Percentiles rank a stretch among this genome's conserved stretches.
These are phyloP conservation scores for Astrocystis sublimbata DNA, from an alignment of 495 filamentous ascomycete species.

Conservation along the genomic window DNA sequence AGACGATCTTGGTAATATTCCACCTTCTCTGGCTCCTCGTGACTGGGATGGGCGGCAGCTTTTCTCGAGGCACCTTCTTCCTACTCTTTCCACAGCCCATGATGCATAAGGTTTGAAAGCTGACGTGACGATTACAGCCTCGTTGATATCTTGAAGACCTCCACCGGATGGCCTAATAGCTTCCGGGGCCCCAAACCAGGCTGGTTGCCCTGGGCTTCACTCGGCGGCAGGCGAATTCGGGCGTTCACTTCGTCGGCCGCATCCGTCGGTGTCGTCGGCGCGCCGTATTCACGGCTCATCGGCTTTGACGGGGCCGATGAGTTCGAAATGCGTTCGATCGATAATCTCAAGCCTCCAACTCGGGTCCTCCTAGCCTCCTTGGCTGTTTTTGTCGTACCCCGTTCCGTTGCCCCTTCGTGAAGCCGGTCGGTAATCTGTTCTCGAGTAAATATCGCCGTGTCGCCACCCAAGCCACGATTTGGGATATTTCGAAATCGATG, in stretches of 20 bases:
- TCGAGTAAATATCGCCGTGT: neutral
- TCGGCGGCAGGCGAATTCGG: neutral
- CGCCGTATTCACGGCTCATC: slow-evolving; percentile 17
- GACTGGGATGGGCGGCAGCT: neutral
- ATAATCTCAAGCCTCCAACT: neutral
- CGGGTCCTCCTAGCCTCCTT: neutral
- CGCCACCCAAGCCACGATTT: neutral
- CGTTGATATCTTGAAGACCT: neutral
- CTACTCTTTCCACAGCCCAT: neutral
- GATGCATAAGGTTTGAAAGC: neutral
- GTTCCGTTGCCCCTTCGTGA: neutral
- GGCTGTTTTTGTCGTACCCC: neutral
- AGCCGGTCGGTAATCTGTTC: neutral
- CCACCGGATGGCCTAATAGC: neutral
- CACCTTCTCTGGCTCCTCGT: slow-evolving; percentile 11
- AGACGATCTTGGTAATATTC: slow-evolving; percentile 12
- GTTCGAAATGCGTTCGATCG: neutral
- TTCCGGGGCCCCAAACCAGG: neutral
- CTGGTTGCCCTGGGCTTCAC: neutral
- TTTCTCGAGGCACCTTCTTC: neutral
- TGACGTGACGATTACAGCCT: neutral
- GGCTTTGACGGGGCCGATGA: neutral
- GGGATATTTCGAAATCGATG: neutral
- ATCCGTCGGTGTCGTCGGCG: neutral
- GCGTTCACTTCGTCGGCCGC: neutral